Percentiles rank a stretch among this genome's conserved stretches.
These are phyloP conservation scores for Gymnopus androsaceus DNA, from an alignment of 1,284 basidiomycete species.

Conservation along the genomic window DNA sequence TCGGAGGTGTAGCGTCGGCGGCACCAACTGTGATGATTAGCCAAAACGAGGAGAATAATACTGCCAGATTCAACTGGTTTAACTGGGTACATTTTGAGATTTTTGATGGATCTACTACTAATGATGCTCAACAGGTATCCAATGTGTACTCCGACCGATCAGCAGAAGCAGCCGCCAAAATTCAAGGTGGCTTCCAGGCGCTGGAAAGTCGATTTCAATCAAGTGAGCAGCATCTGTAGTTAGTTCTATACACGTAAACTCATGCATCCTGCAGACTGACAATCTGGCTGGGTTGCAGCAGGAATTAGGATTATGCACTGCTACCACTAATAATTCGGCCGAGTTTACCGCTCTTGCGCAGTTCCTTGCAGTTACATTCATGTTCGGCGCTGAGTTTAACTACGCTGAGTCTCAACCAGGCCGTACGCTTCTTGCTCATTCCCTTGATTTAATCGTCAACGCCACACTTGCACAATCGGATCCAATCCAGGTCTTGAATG, in stretches of 20 bases:
- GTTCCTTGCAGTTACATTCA: background rate
- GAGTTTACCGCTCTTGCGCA: background rate
- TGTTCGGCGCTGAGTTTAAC: background rate
- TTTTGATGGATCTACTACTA: background rate
- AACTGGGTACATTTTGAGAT: background rate
- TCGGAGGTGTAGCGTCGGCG: conserved; percentile 9
- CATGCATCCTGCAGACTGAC: no score
- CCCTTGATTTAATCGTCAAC: background rate
- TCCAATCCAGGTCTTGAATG: background rate
- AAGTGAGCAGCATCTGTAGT: no score
- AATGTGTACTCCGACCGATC: background rate
- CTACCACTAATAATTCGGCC: background rate
- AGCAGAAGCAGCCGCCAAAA: background rate
- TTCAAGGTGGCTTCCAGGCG: background rate
- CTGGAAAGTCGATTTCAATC: no score
- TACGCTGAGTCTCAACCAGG: background rate
- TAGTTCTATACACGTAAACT: no score
- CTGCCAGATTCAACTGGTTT: background rate
- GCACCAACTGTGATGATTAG: background rate
- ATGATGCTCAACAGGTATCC: background rate
- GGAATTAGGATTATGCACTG: background rate
- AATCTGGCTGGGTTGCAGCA: background rate
- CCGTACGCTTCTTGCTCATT: background rate
- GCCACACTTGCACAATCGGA: background rate
- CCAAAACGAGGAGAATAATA: no score